Evolutionary conservation across 306 rosid genomes (phyloP), one percentile per base, ranked within the genome.

Genomic region (Prunus campanulata): DNA sequence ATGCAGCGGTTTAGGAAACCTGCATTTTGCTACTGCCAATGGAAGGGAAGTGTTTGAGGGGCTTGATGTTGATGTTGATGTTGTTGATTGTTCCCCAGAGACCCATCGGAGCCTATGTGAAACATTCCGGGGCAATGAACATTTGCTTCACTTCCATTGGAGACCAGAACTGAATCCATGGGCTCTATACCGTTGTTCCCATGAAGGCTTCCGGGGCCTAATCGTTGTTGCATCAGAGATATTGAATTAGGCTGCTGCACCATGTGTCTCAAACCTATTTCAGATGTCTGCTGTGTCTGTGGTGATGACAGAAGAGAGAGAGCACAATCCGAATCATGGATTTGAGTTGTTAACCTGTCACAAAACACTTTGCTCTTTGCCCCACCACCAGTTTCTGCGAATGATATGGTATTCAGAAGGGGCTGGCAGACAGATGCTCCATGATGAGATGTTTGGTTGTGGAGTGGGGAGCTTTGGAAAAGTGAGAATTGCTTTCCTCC

Each of bases 271-370:
- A 88, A 84, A 72, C 89, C 91, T 57, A 70, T 83, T 51, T 84
- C 87, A 13, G 90, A 82, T 75, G 86, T 70, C 86, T 80, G 78
- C 67, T 73, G 96, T 29, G 89, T 70, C 83, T 83, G 97, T 69
- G 91, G 90, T 44, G 97, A 90, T 95, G 99, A 95, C 99, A 95
- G 99, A 92, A 95, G 99, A 95, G 97, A 95, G 99, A 92, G 99
- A 95, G 97, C 99, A 95, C 97, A 86, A 64, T 89, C 87, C 63
- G 97, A 78, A 49, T 83, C 91, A 1, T 64, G 88, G 61, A 77
- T 82, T 66, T 79, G 78, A 72, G 73, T 71, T 68, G 90, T 74
- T 73, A 84, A 61, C 76, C 79, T 74, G 81, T 87, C 93, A 70
- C 80, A 78, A 42, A 81, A 81, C 80, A 81, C 69, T 67, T 87